phyloP scores from a whole-genome alignment of 768 basidiomycete genomes.

The Trametes cinnabarina region DNA sequence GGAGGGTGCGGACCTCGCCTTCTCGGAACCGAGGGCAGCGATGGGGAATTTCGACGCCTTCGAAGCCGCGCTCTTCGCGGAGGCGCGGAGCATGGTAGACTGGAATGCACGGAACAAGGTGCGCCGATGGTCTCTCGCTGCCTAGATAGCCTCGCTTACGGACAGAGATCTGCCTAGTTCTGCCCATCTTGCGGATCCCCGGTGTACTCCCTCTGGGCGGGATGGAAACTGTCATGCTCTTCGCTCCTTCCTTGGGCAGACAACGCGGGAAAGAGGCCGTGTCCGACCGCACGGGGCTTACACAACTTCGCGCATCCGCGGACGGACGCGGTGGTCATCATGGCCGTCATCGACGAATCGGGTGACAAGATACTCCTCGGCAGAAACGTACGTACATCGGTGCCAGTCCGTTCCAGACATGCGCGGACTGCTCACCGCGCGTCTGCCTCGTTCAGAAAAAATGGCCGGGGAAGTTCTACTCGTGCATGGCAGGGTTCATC shows the following conservation, averaged over 20 bases:
- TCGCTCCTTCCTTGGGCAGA: constrained; percentile 74
- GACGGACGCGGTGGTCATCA: constrained; percentile 89
- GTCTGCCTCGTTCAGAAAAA: constrained; percentile 44
- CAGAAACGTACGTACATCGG: constrained; percentile 57
- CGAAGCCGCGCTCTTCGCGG: constrained; percentile 74
- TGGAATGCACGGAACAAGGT: constrained; percentile 93
- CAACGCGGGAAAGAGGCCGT: constrained; percentile 59
- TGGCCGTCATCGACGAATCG: constrained; percentile 77
- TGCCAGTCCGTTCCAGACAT: background rate
- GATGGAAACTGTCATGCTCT: constrained; percentile 89
- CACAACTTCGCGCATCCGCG: constrained; percentile 85
- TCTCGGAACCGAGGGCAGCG: constrained; percentile 62
- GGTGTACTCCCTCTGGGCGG: constrained; percentile 87
- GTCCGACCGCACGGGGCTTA: constrained; percentile 76
- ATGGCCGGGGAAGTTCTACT: constrained; percentile 66
- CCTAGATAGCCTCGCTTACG: background rate
- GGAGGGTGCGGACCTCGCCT: constrained; percentile 46
- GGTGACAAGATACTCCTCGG: constrained; percentile 86
- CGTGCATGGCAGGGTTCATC: constrained; percentile 89
- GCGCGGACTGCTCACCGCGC: background rate
- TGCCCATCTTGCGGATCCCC: constrained; percentile 85
- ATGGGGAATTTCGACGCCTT: constrained; percentile 57
- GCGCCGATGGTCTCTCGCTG: constrained; percentile 12
- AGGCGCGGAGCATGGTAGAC: constrained; percentile 79
- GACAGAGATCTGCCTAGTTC: constrained; percentile 48